Base-by-base conservation (phyloP, 2,329 filamentous ascomycete genomes). In the Fusarium liriodendri region DNA sequence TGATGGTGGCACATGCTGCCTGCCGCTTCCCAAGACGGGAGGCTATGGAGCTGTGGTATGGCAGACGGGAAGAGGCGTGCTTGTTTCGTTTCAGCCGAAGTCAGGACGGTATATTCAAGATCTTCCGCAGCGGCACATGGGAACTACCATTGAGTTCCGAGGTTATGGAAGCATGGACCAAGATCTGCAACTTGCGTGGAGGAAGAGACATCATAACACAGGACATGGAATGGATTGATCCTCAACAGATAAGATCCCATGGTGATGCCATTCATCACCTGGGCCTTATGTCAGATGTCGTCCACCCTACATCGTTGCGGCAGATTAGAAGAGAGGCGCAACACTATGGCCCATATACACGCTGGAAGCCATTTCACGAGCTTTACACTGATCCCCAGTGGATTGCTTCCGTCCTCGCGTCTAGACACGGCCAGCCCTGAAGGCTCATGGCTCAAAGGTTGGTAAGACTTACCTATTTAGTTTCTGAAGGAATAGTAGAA, bases 31-130 rank as follows among this genome's bases (percentile, higher is more conserved):
- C 79, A 16, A 79, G 60, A 42, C 76, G 81, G 60, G 62, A 77
- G 32, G 79, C 66, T 16, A 76, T 83, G 76, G 79, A 82, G 54
- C 64, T 82, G 22, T 83, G 81, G 81, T 81, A 80, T 64, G 79
- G 79, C 8, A 76, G 70, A 68, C n/a, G 50, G 38, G 75, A 64
- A 20, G 8, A 78, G 22, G 78, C 77, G 70, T 78, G 65, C 66
- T 77, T 18, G 80, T 79, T 64, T 71, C 47, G 47, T 52, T 52
- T 52, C 2, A 52, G 47, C 0, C 0, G 25, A 20, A 52, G 0
- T 0, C 10, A 2, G 0, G 6, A 29, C 11, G 47, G 47, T 27
- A 9, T 67, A 18, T 79, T 75, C 66, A 62, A 79, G 64, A 70
- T 79, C 38, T 52, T 5, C 27, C 47, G 47, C 1, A 5, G 1